Percentiles rank a stretch among this genome's conserved stretches.
These are phyloP conservation scores for Eucalyptus sp. DNA, from an alignment of 345 rosid species.

Conservation along the genomic window DNA sequence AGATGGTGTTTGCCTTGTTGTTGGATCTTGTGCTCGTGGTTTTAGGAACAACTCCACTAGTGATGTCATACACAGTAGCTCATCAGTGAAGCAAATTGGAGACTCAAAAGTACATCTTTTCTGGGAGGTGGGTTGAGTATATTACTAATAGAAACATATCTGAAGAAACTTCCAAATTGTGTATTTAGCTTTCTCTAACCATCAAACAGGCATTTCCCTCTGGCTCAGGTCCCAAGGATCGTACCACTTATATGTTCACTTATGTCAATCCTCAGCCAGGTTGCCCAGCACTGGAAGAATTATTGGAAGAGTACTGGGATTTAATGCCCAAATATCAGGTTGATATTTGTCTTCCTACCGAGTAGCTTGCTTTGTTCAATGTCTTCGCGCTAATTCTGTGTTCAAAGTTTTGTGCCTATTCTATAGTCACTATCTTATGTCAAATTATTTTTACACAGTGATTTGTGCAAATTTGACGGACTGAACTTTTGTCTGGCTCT, in stretches of 20 bases:
- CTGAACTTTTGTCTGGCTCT: background rate
- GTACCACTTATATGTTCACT: constrained; percentile 97
- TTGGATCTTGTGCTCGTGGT: constrained; percentile 92
- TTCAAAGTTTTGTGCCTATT: background rate
- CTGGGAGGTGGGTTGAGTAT: constrained; percentile 68
- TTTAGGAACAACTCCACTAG: constrained; percentile 59
- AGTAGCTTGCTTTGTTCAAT: background rate
- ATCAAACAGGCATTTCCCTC: constrained; percentile 83
- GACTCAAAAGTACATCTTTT: constrained; percentile 65
- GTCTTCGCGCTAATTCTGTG: background rate
- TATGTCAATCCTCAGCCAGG: constrained; percentile 72
- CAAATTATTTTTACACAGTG: background rate
- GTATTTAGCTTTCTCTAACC: background rate
- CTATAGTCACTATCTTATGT: background rate
- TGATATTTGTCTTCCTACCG: background rate
- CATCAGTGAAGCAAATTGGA: constrained; percentile 55
- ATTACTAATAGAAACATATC: background rate
- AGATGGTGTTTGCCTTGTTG: constrained; percentile 95
- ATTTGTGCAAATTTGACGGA: background rate
- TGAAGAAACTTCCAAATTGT: background rate
- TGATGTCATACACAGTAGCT: constrained; percentile 83
- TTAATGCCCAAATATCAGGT: constrained; percentile 94
- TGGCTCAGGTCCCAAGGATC: constrained; percentile 84
- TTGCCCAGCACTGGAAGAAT: constrained; percentile 70
- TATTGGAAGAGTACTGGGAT: constrained; percentile 83